Base-by-base conservation (phyloP, 192 early-diverging fungal species). In the Podochytrium sp. region DNA sequence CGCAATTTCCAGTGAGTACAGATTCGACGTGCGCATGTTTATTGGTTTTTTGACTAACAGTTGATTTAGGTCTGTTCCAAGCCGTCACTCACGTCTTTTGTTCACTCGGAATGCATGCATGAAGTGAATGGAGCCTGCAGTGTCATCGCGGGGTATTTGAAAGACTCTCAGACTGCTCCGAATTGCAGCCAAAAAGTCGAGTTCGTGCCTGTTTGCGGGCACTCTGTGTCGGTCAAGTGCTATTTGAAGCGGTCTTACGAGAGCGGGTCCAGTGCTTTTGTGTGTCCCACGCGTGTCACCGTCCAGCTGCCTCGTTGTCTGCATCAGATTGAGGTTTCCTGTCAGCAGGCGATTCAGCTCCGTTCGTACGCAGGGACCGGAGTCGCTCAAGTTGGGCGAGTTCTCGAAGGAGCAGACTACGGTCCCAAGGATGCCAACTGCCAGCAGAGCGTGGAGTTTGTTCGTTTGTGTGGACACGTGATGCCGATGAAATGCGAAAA, bases 21-120 rank as follows among this genome's bases (percentile, higher is more conserved):
- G 43, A 41, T 49, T 47, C 49, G 30, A 25, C 12, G n/a, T n/a
- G n/a, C n/a, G n/a, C n/a, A n/a, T n/a, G n/a, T n/a, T n/a, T n/a
- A n/a, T n/a, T n/a, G n/a, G n/a, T n/a, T n/a, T n/a, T n/a, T n/a
- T n/a, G n/a, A n/a, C n/a, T n/a, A n/a, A n/a, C n/a, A n/a, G n/a
- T 42, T 66, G 20, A 12, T 41, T 2, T 12, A 69, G 47, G 35
- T 37, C 18, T 69, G 66, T 41, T 12, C 20, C 27, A 55, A 76
- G 23, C 69, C 65, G 16, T 33, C 38, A 23, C 53, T 68, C 14
- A 38, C 29, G 23, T 38, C 68, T 7, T 76, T 42, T 39, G 39
- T 76, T 43, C 42, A 71, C 42, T 29, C 75, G 18, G 30, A 14
- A 14, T 76, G 75, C 40, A 68, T 74, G 39, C 75, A 76, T 57